Base-by-base conservation (phyloP, 352 stramenopile genomes). In the Peronospora destructor region DNA sequence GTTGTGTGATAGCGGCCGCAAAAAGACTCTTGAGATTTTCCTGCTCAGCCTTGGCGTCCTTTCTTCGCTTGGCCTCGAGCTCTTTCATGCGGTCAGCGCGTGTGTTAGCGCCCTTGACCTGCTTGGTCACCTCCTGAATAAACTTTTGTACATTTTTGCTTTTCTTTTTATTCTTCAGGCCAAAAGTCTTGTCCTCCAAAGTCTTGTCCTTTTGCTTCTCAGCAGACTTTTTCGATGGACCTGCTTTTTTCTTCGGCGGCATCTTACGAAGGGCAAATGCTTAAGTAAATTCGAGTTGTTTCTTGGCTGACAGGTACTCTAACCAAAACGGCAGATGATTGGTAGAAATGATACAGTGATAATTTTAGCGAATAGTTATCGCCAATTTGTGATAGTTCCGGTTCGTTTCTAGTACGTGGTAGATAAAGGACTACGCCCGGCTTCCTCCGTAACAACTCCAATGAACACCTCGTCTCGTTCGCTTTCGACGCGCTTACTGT, bases 111-210 rank as follows among this genome's bases (percentile, higher is more conserved):
- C 83, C 84, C 66, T 91, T 94, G 43, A 91, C 84, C 62, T 95
- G 83, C 55, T 95, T 95, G 34, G 84, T 86, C 37, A 95, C 84
- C 46, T 91, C 73, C 66, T 91, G 71, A 43, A 97, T 88, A 68
- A 91, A 95, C 63, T 94, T 84, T 63, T 98, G 91, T 43, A 98
- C 92, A 58, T 96, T 96, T 56, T 96, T 97, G 62, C 73, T 94
- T 76, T 98, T 99, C 70, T 98, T 98, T 68, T 99, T 99, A 80
- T 99, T 99, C 75, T 99, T 99, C 19, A 99, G 76, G 21, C 97
- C 97, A 59, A 99, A 99, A 12, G 96, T 99, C 74, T 98, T 98
- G 75, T 99, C 96, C 59, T 99, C 96, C 32, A 99, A 63, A 14
- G 78, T 56, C 74, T 97, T 96, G 13, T 95, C 85, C 58, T 94